Conservation (phyloP, 805 yeast species). For the Jamesozyma jinghongensis region DNA sequence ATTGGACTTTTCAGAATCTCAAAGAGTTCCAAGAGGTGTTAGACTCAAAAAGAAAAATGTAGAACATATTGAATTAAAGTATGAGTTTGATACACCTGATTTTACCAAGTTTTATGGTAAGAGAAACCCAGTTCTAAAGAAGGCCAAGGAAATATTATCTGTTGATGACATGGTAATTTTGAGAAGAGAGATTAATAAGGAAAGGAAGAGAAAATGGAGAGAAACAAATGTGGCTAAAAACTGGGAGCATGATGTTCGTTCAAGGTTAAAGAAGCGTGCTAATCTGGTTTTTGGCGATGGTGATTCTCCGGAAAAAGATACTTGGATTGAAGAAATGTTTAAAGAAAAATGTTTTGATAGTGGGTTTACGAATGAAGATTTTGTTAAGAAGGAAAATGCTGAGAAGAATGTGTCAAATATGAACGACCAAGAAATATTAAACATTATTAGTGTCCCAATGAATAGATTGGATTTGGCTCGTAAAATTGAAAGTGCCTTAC, state of each 20-base stretch:
- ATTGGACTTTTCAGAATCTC: background rate
- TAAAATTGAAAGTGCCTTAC: slow-evolving; percentile 19
- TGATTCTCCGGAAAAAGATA: slow-evolving; percentile 43
- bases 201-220: slow-evolving; percentile 31
- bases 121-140: slow-evolving; percentile 16
- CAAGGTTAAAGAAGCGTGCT: slow-evolving; percentile 71
- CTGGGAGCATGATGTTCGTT: slow-evolving; percentile 78
- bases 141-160: slow-evolving; percentile 16
- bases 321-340: slow-evolving; percentile 74
- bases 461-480: slow-evolving; percentile 24
- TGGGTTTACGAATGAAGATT: slow-evolving; percentile 4
- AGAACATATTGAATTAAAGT: background rate
- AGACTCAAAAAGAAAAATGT: background rate
- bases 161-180: slow-evolving; percentile 16
- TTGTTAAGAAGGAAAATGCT: slow-evolving; percentile 4
- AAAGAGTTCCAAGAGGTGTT: background rate
- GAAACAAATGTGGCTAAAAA: slow-evolving; percentile 63
- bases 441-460: slow-evolving; percentile 22
- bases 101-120: slow-evolving; percentile 12
- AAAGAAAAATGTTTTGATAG: slow-evolving; percentile 36
- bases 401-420: slow-evolving; percentile 11
- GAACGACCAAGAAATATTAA: slow-evolving; percentile 24
- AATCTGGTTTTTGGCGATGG: slow-evolving; percentile 51
- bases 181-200: slow-evolving; percentile 24
- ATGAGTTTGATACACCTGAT: slow-evolving; percentile 17